Evolutionary conservation across 768 basidiomycete genomes (phyloP), one percentile per base, ranked within the genome.

Genomic region (Sarcodon aspratus): DNA sequence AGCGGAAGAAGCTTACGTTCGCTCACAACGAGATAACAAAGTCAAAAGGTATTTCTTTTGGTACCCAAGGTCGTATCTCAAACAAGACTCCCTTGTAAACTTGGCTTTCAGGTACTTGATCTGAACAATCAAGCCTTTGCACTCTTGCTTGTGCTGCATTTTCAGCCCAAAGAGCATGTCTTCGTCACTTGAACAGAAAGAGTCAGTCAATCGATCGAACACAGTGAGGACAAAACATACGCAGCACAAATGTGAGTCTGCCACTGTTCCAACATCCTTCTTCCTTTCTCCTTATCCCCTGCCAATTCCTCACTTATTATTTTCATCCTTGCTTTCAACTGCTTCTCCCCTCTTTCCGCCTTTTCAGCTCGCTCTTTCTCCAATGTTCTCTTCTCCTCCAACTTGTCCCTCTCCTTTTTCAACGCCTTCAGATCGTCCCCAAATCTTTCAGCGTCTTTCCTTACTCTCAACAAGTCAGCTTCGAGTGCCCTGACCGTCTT

Each of bases 41-140:
- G 80, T 66, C 8, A 93, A 68, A 9, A 98, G 71, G 61, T 97
- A 97, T 44, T 75, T 69, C 61, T 99, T 99, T 69, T 98, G 96
- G 58, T 91, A 81, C 12, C 74, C 70, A 42, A 97, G 71, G 55
- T 81, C 82, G 50, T 70, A 71, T 33, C 95, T 77, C 70, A 96
- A 78, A 1, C 73, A 72, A 9, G 82, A 77, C 66, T 99, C 96
- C 21, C 95, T 76, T 3, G 79, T 85, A 64, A 83, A 94, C 60
- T 90, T 91, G 48, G 86, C 85, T 63, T 98, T 95, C 55, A 98
- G 72, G 65, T 96, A 97, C 37, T 74, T 76, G 50, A 96, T 91
- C 63, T 96, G 91, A 7, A 89, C 78, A 45, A 98, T 80, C 15
- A 97, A 69, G 8, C 91, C 90, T 60, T 92, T 93, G 69, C 86